phyloP scores from a whole-genome alignment of 306 rosid genomes.

The Spatholobus suberectus region DNA sequence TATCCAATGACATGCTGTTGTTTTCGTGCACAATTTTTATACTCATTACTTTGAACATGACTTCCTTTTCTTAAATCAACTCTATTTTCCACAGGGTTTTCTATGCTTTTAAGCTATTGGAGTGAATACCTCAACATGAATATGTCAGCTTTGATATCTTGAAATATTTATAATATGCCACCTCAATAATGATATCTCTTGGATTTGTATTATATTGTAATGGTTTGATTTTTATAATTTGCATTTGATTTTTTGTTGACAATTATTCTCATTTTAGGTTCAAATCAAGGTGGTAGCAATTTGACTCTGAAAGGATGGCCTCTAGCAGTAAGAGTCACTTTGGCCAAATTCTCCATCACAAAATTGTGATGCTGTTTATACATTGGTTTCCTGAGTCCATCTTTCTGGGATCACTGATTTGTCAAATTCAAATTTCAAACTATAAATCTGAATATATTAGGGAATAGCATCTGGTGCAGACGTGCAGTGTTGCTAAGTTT shows the following conservation, averaged over 20 bases:
- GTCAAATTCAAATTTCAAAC: neutral
- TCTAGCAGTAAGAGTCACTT: constrained; percentile 56
- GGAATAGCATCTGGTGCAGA: neutral
- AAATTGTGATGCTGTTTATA: constrained; percentile 10
- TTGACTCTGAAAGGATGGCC: constrained; percentile 82
- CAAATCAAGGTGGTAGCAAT: constrained; percentile 63
- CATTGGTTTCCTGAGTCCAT: neutral
- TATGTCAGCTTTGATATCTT: neutral
- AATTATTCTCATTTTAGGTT: constrained; percentile 53
- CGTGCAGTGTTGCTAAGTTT: neutral
- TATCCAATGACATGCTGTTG: neutral
- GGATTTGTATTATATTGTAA: neutral
- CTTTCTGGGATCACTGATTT: constrained; percentile 29
- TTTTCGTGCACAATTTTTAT: neutral
- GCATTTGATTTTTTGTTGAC: constrained; percentile 23
- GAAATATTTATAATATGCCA: neutral
- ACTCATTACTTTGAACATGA: neutral
- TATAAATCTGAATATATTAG: neutral
- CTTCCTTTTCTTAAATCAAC: neutral
- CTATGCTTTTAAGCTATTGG: neutral
- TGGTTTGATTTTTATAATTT: constrained; percentile 9
- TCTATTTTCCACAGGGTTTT: neutral
- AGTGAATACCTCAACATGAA: neutral
- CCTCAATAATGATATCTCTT: constrained; percentile 10
- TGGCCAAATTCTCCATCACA: constrained; percentile 4